phyloP scores from a whole-genome alignment of 2,329 filamentous ascomycete genomes.

The Exophiala calicioides region DNA sequence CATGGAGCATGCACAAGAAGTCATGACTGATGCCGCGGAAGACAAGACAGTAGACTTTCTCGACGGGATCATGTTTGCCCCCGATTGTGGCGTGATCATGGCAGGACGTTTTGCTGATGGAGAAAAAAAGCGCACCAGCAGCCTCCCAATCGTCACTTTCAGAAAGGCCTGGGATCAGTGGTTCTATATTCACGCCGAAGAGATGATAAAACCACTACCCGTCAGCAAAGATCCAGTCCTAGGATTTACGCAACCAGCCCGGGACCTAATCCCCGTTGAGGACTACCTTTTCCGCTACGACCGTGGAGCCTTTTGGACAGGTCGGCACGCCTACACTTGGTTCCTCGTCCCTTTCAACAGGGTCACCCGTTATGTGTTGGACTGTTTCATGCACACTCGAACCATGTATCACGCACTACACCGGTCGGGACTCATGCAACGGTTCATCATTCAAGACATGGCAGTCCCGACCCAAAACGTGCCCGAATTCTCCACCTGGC shows the following conservation, averaged over 20 bases:
- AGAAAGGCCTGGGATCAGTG: slow-evolving; percentile 46
- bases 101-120: slow-evolving; percentile 58
- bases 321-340: slow-evolving; percentile 61
- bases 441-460: slow-evolving; percentile 65
- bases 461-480: slow-evolving; percentile 57
- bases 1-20: slow-evolving; percentile 39
- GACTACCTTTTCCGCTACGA: slow-evolving; percentile 54
- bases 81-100: slow-evolving; percentile 58
- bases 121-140: slow-evolving; percentile 30
- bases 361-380: slow-evolving; percentile 59
- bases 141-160: slow-evolving; percentile 25
- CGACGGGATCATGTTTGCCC: slow-evolving; percentile 53
- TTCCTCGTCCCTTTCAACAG: slow-evolving; percentile 62
- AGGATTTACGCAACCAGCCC: neutral
- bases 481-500: slow-evolving; percentile 55
- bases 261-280: slow-evolving; percentile 36
- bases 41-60: slow-evolving; percentile 47
- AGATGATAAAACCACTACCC: slow-evolving; percentile 11
- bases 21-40: slow-evolving; percentile 43
- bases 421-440: slow-evolving; percentile 55
- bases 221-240: neutral
- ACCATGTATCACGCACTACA: slow-evolving; percentile 66
- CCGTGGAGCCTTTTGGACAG: slow-evolving; percentile 66
- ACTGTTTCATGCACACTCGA: slow-evolving; percentile 63
- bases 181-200: slow-evolving; percentile 50